These are phyloP conservation scores for Ogataea methylovora DNA, from an alignment of 805 yeast species.

Conservation along the genomic window DNA sequence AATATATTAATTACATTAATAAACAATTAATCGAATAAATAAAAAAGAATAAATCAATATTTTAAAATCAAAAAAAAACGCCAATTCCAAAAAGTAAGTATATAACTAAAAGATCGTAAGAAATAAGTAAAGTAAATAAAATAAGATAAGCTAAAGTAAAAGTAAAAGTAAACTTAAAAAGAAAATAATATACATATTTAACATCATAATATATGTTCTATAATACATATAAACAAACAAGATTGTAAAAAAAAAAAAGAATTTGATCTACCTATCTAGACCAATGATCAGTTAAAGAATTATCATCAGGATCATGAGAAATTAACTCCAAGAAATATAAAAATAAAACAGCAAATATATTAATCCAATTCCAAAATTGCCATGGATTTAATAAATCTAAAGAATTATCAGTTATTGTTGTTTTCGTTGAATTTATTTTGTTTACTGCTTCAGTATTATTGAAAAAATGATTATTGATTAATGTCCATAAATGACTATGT, in stretches of 20 bases:
- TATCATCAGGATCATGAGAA: constrained; percentile 26
- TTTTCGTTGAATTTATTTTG: neutral
- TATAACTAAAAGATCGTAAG: too few species aligned
- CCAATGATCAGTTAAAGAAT: constrained; percentile 26
- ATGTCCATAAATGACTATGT: constrained; percentile 33
- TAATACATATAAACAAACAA: neutral
- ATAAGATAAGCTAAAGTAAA: neutral
- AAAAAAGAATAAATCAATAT: neutral
- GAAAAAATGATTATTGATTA: too few species aligned
- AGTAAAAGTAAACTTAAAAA: constrained; percentile 1
- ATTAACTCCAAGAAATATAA: constrained; percentile 74
- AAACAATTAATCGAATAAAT: neutral
- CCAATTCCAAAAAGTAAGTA: too few species aligned
- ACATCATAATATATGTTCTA: neutral
- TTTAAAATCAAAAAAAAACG: neutral
- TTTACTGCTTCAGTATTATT: neutral
- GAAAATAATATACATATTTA: too few species aligned
- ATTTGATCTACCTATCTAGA: constrained; percentile 3
- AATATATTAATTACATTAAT: too few species aligned
- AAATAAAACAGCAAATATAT: constrained; percentile 72
- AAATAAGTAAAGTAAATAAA: neutral
- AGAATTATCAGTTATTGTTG: neutral
- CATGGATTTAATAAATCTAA: constrained; percentile 51
- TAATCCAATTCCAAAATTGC: constrained; percentile 97
- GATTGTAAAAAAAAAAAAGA: neutral